Evolutionary conservation across 768 basidiomycete genomes (phyloP).

Genomic region (Rhizopogon sp.): DNA sequence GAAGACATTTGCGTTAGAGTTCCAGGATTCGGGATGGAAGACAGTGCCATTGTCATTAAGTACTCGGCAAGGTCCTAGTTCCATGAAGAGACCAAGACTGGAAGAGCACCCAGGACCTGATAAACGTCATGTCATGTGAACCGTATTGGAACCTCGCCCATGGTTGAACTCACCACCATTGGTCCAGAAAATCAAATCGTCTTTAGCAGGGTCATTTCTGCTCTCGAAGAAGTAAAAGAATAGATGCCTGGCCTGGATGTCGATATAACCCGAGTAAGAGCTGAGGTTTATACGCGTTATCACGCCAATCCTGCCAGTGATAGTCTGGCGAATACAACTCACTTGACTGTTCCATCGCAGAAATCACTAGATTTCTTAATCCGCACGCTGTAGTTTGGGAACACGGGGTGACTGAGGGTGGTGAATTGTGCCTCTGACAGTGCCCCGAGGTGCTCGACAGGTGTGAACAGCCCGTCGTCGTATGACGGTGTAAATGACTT

Average conservation of each 20-base stretch:
- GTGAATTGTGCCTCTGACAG: slow-evolving; percentile 30
- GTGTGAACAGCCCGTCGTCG: slow-evolving; percentile 29
- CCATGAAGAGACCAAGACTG: slow-evolving; percentile 67
- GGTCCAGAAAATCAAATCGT: slow-evolving; percentile 58
- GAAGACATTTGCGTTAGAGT: slow-evolving; percentile 50
- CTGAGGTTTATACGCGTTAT: slow-evolving; percentile 22
- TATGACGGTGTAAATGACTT: slow-evolving; percentile 8
- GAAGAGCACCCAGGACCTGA: slow-evolving; percentile 47
- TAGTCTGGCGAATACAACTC: not conserved
- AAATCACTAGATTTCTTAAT: slow-evolving; percentile 33
- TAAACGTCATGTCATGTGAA: not conserved
- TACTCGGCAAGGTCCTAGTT: slow-evolving; percentile 70
- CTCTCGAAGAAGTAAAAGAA: slow-evolving; percentile 80
- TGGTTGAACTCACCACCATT: slow-evolving; percentile 46
- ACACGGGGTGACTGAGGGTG: slow-evolving; percentile 36
- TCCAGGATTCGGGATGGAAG: slow-evolving; percentile 63
- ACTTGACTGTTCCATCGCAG: slow-evolving; percentile 39
- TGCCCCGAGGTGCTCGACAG: slow-evolving; percentile 24
- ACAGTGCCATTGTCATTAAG: slow-evolving; percentile 43
- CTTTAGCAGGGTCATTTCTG: slow-evolving; percentile 48
- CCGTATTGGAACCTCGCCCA: not conserved
- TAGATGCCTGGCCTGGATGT: slow-evolving; percentile 56
- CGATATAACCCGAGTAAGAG: slow-evolving; percentile 64
- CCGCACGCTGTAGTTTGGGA: slow-evolving; percentile 38
- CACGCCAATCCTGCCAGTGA: not conserved